phyloP scores from a whole-genome alignment of 2,329 filamentous ascomycete species.

The Drechslerella stenobrocha region DNA sequence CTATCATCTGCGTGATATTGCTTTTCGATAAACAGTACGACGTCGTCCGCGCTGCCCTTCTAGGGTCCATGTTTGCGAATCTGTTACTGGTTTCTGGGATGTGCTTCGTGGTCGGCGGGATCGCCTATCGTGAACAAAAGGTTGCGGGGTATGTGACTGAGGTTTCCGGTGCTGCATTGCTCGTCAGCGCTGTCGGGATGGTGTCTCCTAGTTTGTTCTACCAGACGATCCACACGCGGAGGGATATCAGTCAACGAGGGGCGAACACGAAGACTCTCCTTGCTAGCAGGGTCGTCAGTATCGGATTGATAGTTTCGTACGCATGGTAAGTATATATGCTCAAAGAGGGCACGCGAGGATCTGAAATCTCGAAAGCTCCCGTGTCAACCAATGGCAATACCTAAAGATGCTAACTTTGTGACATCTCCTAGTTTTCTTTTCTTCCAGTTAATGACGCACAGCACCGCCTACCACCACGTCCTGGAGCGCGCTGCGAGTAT shows the following conservation, averaged over 20 bases:
- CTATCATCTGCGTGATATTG: conserved; percentile 79
- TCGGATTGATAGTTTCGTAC: conserved; percentile 37
- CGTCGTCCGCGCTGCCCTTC: conserved; percentile 79
- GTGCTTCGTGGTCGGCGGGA: conserved; percentile 77
- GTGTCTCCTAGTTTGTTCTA: conserved; percentile 41
- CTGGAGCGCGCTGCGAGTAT: conserved; percentile 27
- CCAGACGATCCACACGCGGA: conserved; percentile 30
- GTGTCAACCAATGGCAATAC: no score
- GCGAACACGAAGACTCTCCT: conserved; percentile 15
- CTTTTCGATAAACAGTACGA: conserved; percentile 63
- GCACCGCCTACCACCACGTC: conserved; percentile 18
- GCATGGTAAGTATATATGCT: conserved; percentile 19
- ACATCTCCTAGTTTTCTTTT: conserved; percentile 55
- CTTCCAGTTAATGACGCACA: conserved; percentile 23
- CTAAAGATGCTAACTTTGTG: conserved; percentile 54
- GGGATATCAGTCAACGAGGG: conserved; percentile 13
- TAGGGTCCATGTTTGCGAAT: conserved; percentile 81
- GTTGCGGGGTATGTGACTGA: conserved; percentile 37
- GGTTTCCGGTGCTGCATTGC: conserved; percentile 36
- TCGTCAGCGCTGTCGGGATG: conserved; percentile 39
- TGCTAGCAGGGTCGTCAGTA: conserved; percentile 38
- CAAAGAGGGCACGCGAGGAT: no score
- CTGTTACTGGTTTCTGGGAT: conserved; percentile 76
- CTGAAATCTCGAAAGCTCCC: no score
- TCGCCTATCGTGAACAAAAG: conserved; percentile 55